Base-by-base conservation (phyloP, 495 filamentous ascomycete species). In the Trypethelium eluteriae region DNA sequence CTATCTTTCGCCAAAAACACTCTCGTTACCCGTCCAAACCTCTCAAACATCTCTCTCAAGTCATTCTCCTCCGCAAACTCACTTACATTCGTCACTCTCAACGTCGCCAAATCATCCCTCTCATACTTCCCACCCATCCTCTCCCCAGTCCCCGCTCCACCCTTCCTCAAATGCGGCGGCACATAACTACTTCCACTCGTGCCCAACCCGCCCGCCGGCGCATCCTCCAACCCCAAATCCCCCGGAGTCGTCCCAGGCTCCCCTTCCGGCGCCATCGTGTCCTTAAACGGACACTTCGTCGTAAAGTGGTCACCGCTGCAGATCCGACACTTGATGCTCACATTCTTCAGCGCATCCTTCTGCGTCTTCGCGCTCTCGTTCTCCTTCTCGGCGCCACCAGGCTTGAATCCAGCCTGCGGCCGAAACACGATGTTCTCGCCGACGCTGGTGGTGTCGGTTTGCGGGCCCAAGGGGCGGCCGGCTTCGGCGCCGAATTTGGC, bases 291-390 rank as follows among this genome's bases (percentile, higher is more conserved):
- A 88, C 89, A 98, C 74, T 93, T 86, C 38, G 93, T 92, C 3
- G 94, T 98, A 81, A 96, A 98, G 83, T 98, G 94, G 81, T 98
- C 95, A 71, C 95, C 94, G 77, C 87, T 89, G 80, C 94, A 98
- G 75, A 98, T 98, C 81, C 94, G 87, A 79, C 94, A 98, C 84
- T 97, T 97, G 80, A 98, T 95, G 84, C 96, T 96, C 85, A 96
- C 96, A 79, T 96, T 91, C 86, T 93, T 96, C 67, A 97, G 83
- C 83, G 91, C 85, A 70, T 92, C 91, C 47, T 69, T 67, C 53
- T 34, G 53, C 82, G 92, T 94, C 82, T 96, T 87, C 81, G 84
- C 70, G 44, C 74, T 72, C 71, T 79, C 80, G 74, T 85, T 85
- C 65, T 85, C 86, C 82, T 91, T 90, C 79, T 89, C 86, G 68